Percentiles rank a stretch among this genome's conserved stretches.
Conservation (phyloP, 2,329 filamentous ascomycete species). For the Diaporthe capsici region DNA sequence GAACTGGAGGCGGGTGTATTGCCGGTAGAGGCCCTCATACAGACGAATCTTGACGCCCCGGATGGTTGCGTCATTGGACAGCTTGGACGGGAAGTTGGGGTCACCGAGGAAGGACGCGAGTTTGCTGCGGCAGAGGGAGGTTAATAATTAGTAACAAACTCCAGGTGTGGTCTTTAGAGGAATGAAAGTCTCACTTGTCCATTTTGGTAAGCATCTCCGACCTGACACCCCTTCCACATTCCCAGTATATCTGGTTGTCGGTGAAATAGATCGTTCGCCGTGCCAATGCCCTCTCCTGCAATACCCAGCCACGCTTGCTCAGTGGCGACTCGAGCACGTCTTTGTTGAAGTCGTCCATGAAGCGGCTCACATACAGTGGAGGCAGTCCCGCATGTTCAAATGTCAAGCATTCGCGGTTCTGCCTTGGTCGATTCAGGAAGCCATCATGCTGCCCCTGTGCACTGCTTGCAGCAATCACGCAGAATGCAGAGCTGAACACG, state of each 20-base stretch:
- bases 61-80: not conserved
- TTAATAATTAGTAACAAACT: not conserved
- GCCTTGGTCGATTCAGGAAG: constrained; percentile 43
- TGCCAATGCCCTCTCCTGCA: constrained; percentile 56
- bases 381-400: not conserved
- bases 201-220: constrained; percentile 53
- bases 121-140: not conserved
- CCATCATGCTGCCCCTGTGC: constrained; percentile 41
- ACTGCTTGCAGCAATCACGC: constrained; percentile 46
- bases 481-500: constrained; percentile 48
- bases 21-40: constrained; percentile 46
- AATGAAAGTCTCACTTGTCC: constrained; percentile 49
- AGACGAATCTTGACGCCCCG: constrained; percentile 43
- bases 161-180: not conserved
- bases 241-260: constrained; percentile 53
- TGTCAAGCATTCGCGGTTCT: constrained; percentile 20
- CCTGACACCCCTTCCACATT: constrained; percentile 53
- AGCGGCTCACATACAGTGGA: constrained; percentile 47
- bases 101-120: constrained; percentile 47
- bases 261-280: constrained; percentile 56
- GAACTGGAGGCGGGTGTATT: constrained; percentile 49
- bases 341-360: constrained; percentile 51
- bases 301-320: constrained; percentile 55
- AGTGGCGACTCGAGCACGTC: constrained; percentile 51
- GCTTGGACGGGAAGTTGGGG: constrained; percentile 46